phyloP scores from a whole-genome alignment of 2,329 filamentous ascomycete species.

The Xylariaceae sp. region DNA sequence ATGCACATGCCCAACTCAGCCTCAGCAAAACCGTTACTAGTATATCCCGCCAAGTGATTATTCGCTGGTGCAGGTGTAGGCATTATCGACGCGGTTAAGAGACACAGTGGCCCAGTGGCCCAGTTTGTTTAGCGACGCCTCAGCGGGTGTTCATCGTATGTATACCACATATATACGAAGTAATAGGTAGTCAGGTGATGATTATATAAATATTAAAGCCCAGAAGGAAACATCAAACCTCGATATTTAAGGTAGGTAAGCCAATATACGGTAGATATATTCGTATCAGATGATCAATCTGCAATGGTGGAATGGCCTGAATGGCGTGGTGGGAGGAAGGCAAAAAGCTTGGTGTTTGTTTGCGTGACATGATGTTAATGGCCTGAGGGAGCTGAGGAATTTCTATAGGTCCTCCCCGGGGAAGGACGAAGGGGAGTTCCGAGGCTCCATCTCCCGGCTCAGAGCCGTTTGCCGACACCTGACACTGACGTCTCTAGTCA shows the following conservation, averaged over 20 bases:
- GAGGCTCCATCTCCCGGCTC: neutral
- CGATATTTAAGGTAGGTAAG: no score
- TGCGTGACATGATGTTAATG: neutral
- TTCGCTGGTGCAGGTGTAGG: neutral
- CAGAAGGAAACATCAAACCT: no score
- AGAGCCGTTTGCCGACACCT: neutral
- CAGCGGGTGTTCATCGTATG: no score
- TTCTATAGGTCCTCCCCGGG: no score
- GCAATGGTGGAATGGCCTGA: neutral
- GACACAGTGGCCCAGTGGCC: neutral
- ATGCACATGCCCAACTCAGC: slow-evolving; percentile 12
- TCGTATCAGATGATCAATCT: neutral
- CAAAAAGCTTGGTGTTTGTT: neutral
- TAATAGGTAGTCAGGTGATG: no score
- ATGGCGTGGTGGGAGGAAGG: neutral
- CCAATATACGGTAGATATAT: neutral
- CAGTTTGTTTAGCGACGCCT: no score
- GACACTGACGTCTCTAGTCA: no score
- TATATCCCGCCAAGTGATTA: neutral
- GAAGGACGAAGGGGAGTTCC: no score
- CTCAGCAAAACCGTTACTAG: slow-evolving; percentile 3
- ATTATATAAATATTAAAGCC: no score
- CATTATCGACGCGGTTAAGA: neutral
- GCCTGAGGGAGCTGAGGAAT: neutral
- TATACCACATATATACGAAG: no score